A percentile compares a stretch with the other conserved stretches of the same genome.
Evolutionary conservation across 192 early-diverging fungal genomes (phyloP).

Genomic region (Spinellus fusiger): DNA sequence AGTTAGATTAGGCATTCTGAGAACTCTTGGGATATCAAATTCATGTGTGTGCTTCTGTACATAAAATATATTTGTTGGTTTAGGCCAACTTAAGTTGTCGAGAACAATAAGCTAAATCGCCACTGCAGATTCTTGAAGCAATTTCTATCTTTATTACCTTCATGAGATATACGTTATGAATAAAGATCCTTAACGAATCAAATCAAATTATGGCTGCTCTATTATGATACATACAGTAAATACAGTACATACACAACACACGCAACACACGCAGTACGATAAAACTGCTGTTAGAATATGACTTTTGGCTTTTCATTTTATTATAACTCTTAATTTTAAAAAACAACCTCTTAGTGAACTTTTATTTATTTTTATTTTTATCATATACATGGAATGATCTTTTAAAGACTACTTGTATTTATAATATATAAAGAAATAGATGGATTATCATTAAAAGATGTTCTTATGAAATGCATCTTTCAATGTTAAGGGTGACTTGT

Average conservation of each 20-base stretch:
- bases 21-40: not conserved
- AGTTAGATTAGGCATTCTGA: not conserved
- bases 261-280: not conserved
- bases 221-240: conserved; percentile 2
- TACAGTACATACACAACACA: not conserved
- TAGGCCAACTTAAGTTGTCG: not conserved
- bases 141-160: not conserved
- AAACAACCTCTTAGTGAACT: not conserved
- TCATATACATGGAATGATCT: not conserved
- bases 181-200: conserved; percentile 6
- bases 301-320: conserved; percentile 10
- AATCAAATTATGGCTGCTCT: not conserved
- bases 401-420: conserved; percentile 4
- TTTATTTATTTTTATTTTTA: conserved; percentile 3
- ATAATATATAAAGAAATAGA: conserved; percentile 1
- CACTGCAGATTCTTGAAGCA: not conserved
- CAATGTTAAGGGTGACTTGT: conserved; percentile 7
- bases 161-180: conserved; percentile 1
- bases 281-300: conserved; percentile 9
- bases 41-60: not conserved
- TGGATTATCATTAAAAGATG: conserved; percentile 2
- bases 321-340: not conserved
- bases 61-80: not conserved
- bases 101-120: not conserved
- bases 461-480: conserved; percentile 10